Evolutionary conservation across 306 rosid genomes (phyloP).

Genomic region (Hylodesmum podocarpum): DNA sequence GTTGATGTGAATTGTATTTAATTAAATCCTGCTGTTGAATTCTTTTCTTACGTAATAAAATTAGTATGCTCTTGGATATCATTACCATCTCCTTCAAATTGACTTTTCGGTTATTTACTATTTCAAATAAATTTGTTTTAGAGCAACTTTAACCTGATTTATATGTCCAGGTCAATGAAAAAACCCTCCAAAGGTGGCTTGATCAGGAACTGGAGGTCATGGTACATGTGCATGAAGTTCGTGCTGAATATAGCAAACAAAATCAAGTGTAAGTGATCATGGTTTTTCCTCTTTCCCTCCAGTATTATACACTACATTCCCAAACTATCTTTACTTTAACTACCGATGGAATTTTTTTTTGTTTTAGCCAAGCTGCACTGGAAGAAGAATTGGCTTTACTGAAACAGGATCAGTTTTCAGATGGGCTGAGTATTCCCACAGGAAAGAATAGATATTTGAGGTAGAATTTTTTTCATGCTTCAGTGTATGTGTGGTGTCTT

Average conservation of each 20-base stretch:
- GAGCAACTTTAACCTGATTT: slow-evolving; percentile 20
- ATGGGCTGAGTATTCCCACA: slow-evolving; percentile 40
- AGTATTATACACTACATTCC: slow-evolving; percentile 6
- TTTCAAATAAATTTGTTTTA: background rate
- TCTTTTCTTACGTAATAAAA: slow-evolving; percentile 1
- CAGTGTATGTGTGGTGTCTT: slow-evolving; percentile 4
- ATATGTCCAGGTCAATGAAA: slow-evolving; percentile 59
- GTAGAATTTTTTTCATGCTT: slow-evolving; percentile 26
- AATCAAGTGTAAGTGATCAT: slow-evolving; percentile 59
- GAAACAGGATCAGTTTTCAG: slow-evolving; percentile 58
- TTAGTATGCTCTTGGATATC: background rate
- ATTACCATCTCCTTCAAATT: background rate
- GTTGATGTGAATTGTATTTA: slow-evolving; percentile 18
- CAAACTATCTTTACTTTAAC: background rate
- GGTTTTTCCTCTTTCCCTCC: background rate
- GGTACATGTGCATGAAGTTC: slow-evolving; percentile 78
- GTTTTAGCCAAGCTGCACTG: slow-evolving; percentile 56
- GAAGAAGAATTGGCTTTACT: slow-evolving; percentile 64
- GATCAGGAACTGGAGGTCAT: slow-evolving; percentile 84
- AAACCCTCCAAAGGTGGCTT: slow-evolving; percentile 68
- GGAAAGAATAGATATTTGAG: slow-evolving; percentile 57
- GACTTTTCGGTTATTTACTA: background rate
- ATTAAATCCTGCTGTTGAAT: background rate
- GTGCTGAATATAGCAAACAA: slow-evolving; percentile 67
- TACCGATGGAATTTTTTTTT: slow-evolving; percentile 27